Base-by-base conservation (phyloP, 129 eudicot species). In the Saposhnikovia divaricata region DNA sequence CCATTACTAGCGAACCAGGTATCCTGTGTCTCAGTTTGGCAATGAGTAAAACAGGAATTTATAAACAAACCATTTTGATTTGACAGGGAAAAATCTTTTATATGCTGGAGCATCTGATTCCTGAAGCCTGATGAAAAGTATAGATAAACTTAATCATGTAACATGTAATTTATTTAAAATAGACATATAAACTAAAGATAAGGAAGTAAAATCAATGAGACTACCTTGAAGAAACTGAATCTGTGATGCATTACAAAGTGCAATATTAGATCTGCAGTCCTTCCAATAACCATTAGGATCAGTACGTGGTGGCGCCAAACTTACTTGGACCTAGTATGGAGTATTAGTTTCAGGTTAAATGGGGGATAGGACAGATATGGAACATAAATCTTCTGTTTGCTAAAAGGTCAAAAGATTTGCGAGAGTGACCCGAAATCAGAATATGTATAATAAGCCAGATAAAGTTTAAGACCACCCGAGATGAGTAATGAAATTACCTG, bases 1-100 rank as follows among this genome's bases (percentile, higher is more conserved):
- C 93, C 88, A 72, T 92, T 78, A 79, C 79, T 84, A 0, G 96
- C 86, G 78, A 90, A 90, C 99, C 99, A 95, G 13, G 95, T 90
- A 81, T 89, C 93, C 84, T 90, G 99, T 83, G 83, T 87, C 90
- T 92, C 99, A 0, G 97, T 82, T 84, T 95, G 99, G 86, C 99
- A 95, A 83, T 95, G 99, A 71, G 92, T 86, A 77, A 92, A 95
- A 77, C 99, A 95, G 12, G 99, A 95, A 78, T 95, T 95, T 73
- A 95, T 80, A 82, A 95, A 95, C 68, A 92, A 77, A 10, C 97
- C 99, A 46, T 86, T 95, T 77, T 92, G 90, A 31, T 47, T 69
- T 10, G 78, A 46, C 78, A 15, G 3, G 42, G 78, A 75, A 46
- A 75, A 75, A 12, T 9, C 40, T 75, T 46, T 45, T 0, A 75